Conservation (phyloP, 495 filamentous ascomycete species). For the Podospora didyma region DNA sequence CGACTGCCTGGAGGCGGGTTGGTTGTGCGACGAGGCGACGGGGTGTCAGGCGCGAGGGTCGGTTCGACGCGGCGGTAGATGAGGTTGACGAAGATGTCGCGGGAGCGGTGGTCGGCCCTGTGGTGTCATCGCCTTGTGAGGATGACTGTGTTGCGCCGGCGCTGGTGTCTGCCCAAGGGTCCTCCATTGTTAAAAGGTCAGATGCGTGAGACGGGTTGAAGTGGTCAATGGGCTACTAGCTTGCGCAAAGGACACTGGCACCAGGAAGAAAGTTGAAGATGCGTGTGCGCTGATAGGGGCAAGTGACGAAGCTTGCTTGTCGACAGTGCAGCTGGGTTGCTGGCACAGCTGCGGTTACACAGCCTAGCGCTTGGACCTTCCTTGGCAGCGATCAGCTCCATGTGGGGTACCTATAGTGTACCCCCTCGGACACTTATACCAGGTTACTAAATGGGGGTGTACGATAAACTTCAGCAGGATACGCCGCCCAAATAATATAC, state of each 20-base stretch:
- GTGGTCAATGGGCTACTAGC: neutral
- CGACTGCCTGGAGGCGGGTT: constrained; percentile 81
- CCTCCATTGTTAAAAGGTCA: constrained; percentile 15
- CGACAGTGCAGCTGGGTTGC: too few relatives aligned
- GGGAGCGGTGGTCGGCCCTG: constrained; percentile 13
- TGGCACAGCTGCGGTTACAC: too few relatives aligned
- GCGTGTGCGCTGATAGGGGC: neutral
- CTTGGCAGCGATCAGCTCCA: constrained; percentile 15
- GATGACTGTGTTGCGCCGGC: constrained; percentile 16
- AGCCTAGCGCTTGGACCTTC: constrained; percentile 1
- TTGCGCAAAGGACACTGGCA: too few relatives aligned
- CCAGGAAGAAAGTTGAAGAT: neutral
- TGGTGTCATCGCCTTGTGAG: constrained; percentile 13
- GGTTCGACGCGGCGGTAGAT: constrained; percentile 33
- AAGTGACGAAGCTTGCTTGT: neutral
- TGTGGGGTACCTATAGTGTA: constrained; percentile 12
- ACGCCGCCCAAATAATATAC: too few relatives aligned
- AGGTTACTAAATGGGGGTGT: too few relatives aligned
- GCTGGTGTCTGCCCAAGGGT: constrained; percentile 34
- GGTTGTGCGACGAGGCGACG: constrained; percentile 77
- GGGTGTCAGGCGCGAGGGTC: constrained; percentile 43
- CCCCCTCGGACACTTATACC: too few relatives aligned
- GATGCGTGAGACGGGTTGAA: neutral
- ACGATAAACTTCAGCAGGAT: too few relatives aligned
- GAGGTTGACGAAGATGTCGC: constrained; percentile 34